Evolutionary conservation across 2,329 filamentous ascomycete species (phyloP), one percentile per base, ranked within the genome.

Genomic region (Aureobasidium sp.): DNA sequence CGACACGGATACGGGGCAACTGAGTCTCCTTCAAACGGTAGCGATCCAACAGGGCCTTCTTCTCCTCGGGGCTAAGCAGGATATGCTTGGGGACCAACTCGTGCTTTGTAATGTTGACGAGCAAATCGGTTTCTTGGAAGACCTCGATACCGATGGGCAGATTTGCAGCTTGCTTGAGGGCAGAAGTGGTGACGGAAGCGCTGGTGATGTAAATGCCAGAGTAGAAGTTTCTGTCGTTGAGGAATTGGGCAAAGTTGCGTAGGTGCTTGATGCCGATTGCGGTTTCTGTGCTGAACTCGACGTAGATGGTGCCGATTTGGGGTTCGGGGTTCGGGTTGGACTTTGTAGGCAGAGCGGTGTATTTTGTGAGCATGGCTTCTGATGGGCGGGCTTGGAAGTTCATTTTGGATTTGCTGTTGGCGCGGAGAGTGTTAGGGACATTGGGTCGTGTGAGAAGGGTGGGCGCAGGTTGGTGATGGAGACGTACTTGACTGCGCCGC

Each of bases 21-120:
- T 99, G 94, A 10, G 91, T 97, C 82, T 99, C 94, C 85, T 97
- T 97, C 75, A 99, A 78, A 53, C 94, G 86, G 78, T 99, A 99
- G 66, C 94, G 83, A 77, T 92, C 86, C 64, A 99, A 81, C 71
- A 99, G 79, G 41, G 89, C 88, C 51, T 79, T 78, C 83, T 97
- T 97, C 81, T 99, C 94, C 70, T 95, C 91, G 50, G 86, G 84
- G 70, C 90, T 96, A 62, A 99, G 84, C 64, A 97, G 78, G 41
- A 97, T 87, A 73, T 99, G 94, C 74, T 89, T 92, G 48, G 94
- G 94, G 34, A 99, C 94, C 62, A 99, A 84, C 77, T 97, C 93
- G 79, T 99, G 94, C 75, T 92, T 90, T 64, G 93, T 97, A 76
- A 99, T 97, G 78, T 99, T 99, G 76, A 99, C 92, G 64, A 97